Evolutionary conservation across 1,139 yeast genomes (phyloP).

Genomic region (Geotrichum carabidarum): DNA sequence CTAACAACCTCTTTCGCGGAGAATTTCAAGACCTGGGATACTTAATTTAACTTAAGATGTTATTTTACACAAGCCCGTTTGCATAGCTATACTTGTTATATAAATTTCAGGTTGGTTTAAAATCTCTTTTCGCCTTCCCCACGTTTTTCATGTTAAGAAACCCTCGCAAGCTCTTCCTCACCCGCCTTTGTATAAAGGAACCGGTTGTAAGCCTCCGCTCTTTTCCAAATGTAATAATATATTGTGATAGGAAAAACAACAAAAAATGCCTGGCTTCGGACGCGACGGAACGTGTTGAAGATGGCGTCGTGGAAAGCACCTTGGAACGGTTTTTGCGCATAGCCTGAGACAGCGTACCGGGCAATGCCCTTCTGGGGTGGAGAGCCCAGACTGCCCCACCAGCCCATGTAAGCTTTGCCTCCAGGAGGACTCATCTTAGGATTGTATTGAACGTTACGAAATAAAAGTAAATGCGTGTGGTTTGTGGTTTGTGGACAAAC

Average conservation of each 20-base stretch:
- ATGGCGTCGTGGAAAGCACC: slow-evolving; percentile 81
- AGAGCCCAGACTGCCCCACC: slow-evolving; percentile 23
- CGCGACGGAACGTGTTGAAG: slow-evolving; percentile 93
- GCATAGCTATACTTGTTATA: background rate
- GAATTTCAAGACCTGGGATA: too few relatives aligned
- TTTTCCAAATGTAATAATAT: slow-evolving; percentile 83
- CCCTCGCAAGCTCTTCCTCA: slow-evolving; percentile 75
- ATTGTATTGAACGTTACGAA: too few relatives aligned
- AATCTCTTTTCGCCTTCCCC: background rate
- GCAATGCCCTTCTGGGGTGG: slow-evolving; percentile 26
- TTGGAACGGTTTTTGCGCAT: slow-evolving; percentile 86
- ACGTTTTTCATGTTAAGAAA: slow-evolving; percentile 1
- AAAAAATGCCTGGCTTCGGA: slow-evolving; percentile 76
- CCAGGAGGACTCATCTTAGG: too few relatives aligned
- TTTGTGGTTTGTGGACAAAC: too few relatives aligned
- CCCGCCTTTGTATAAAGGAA: slow-evolving; percentile 97
- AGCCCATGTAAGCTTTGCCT: too few relatives aligned
- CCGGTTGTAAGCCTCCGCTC: slow-evolving; percentile 86
- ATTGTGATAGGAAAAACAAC: slow-evolving; percentile 70
- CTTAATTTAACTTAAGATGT: too few relatives aligned
- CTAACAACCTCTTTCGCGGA: too few relatives aligned
- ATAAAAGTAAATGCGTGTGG: background rate
- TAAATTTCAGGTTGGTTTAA: background rate
- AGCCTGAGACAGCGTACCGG: slow-evolving; percentile 81
- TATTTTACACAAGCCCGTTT: too few relatives aligned